Evolutionary conservation across 352 stramenopile species (phyloP).

Genomic region (Phytophthora podocarpi): DNA sequence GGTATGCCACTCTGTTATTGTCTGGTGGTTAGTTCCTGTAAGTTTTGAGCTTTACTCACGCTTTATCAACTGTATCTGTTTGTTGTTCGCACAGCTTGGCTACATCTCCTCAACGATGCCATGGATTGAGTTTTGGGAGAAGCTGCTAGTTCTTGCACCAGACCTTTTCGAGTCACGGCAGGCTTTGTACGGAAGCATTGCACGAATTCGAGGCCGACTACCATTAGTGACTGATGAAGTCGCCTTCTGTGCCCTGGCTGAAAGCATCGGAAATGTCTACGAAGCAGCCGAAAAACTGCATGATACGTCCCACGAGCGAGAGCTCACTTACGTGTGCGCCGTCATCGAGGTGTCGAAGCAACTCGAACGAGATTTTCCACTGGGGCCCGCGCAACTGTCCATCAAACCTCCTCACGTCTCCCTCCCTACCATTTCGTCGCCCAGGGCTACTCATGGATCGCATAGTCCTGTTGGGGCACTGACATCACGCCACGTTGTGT

Average conservation of each 20-base stretch:
- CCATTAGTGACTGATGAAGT: constrained; percentile 54
- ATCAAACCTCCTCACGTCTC: constrained; percentile 23
- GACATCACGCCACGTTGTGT: constrained; percentile 16
- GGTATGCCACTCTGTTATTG: constrained; percentile 11
- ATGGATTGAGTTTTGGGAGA: constrained; percentile 67
- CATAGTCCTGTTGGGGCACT: not conserved
- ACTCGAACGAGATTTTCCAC: constrained; percentile 21
- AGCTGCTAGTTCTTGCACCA: constrained; percentile 42
- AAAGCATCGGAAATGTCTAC: constrained; percentile 52
- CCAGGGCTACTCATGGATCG: not conserved
- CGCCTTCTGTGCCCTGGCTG: constrained; percentile 64
- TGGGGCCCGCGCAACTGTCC: constrained; percentile 1
- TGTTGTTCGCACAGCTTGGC: constrained; percentile 38
- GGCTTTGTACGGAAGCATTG: constrained; percentile 45
- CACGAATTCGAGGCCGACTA: constrained; percentile 44
- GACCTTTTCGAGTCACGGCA: constrained; percentile 59
- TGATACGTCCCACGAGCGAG: constrained; percentile 55
- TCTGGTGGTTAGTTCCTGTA: not conserved
- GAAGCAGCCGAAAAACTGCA: constrained; percentile 60
- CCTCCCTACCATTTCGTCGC: constrained; percentile 41
- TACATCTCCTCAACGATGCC: constrained; percentile 56
- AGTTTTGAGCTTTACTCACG: too few relatives aligned
- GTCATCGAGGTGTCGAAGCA: constrained; percentile 51
- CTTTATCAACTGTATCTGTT: too few relatives aligned
- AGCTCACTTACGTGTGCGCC: constrained; percentile 61